These are phyloP conservation scores for Aspergillus glaucus DNA, from an alignment of 2,329 filamentous ascomycete genomes.

Conservation along the genomic window DNA sequence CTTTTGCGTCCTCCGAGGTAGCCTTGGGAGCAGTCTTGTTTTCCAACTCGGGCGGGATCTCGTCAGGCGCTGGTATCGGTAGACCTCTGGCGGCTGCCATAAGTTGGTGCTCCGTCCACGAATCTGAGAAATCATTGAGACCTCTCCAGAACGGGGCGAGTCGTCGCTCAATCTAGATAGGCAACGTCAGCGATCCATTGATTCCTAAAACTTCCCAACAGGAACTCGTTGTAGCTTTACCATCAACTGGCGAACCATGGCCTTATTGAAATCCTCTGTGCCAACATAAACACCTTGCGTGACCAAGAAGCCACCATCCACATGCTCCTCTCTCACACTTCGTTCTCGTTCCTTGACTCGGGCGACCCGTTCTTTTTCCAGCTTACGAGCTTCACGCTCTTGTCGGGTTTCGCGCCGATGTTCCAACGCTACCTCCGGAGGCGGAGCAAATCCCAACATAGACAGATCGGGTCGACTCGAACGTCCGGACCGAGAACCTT, in stretches of 20 bases:
- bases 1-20: conserved; percentile 38
- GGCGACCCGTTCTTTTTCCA: conserved; percentile 71
- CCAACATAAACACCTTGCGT: conserved; percentile 92
- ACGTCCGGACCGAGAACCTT: conserved; percentile 44
- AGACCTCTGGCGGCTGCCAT: conserved; percentile 81
- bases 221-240: conserved; percentile 47
- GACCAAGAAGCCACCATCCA: conserved; percentile 91
- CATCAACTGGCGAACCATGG: conserved; percentile 81
- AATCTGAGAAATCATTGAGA: conserved; percentile 77
- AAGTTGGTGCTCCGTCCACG: conserved; percentile 94
- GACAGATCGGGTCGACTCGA: conserved; percentile 54
- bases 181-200: conserved; percentile 8
- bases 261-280: conserved; percentile 86
- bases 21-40: conserved; percentile 44
- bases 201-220: neutral
- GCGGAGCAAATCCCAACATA: conserved; percentile 50
- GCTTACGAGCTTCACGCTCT: conserved; percentile 77
- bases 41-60: conserved; percentile 65
- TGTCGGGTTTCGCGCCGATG: conserved; percentile 78
- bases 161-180: conserved; percentile 75
- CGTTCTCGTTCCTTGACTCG: conserved; percentile 79
- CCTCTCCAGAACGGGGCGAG: conserved; percentile 95
- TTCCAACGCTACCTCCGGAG: conserved; percentile 46
- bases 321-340: conserved; percentile 84
- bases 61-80: conserved; percentile 75